phyloP scores from a whole-genome alignment of 805 yeast genomes.

The Millerozyma miso region DNA sequence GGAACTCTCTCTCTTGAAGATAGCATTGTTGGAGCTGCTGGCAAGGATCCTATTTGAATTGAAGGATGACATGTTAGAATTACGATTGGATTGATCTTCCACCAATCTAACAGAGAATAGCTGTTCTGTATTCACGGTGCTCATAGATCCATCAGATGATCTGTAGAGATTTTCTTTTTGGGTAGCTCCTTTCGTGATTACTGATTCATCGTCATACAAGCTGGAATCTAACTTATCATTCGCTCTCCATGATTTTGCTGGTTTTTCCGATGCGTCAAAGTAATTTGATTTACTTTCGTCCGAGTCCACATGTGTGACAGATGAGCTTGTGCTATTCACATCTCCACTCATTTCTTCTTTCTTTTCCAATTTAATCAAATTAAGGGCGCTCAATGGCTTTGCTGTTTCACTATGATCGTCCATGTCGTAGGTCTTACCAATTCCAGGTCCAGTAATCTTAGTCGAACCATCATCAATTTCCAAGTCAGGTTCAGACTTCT shows the following conservation, averaged over 20 bases:
- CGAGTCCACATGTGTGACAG: conserved; percentile 51
- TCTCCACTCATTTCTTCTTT: conserved; percentile 21
- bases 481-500: conserved; percentile 8
- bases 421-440: conserved; percentile 20
- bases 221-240: conserved; percentile 29
- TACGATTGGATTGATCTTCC: conserved; percentile 43
- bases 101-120: conserved; percentile 74
- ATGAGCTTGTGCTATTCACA: conserved; percentile 38
- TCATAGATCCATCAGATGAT: conserved; percentile 66
- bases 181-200: neutral
- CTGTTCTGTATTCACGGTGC: conserved; percentile 83
- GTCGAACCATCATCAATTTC: conserved; percentile 12
- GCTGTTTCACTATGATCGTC: conserved; percentile 23
- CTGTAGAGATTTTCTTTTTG: conserved; percentile 49
- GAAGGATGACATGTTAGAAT: conserved; percentile 24
- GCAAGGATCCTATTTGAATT: conserved; percentile 19
- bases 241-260: conserved; percentile 42
- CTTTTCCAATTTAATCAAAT: conserved; percentile 49
- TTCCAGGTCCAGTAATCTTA: conserved; percentile 32
- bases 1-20: conserved; percentile 23
- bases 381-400: conserved; percentile 39
- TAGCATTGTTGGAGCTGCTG: conserved; percentile 21
- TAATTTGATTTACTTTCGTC: conserved; percentile 19
- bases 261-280: conserved; percentile 35
- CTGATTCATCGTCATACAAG: conserved; percentile 2